Base-by-base conservation (phyloP, 2,329 filamentous ascomycete species). In the Scedosporium aurantiacum region DNA sequence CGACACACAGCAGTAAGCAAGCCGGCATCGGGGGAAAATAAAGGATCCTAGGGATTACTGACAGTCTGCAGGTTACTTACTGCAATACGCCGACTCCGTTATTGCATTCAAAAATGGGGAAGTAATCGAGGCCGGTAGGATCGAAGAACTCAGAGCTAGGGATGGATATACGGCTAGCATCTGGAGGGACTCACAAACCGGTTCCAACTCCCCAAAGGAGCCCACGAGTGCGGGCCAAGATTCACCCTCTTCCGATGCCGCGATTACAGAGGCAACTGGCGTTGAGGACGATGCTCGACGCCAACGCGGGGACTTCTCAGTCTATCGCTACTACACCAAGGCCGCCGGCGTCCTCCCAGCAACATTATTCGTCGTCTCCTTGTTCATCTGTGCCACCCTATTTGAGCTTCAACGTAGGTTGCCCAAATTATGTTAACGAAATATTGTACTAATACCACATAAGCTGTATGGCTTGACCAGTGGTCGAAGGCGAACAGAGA, bases 371-470 rank as follows among this genome's bases (percentile, higher is more conserved):
- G 18, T 47, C 8, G 18, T 47, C 16, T 18, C 14, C 43, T 7
- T 47, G 14, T 18, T 47, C 18, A 21, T 47, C 43, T 47, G n/a
- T 6, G 43, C 43, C 3, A 21, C 18, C 16, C 43, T 47, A n/a
- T 47, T 5, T 47, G 43, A 47, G 43, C 43, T 47, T 47, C 43
- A 18, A 18, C 43, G 43, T 47, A 47, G 43, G 43, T 4, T 10
- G 1, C 18, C 43, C 16, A 2, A 2, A 7, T 21, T 21, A 37
- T 47, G n/a, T 47, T 6, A 47, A 18, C 3, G 43, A n/a, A 47
- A 18, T 47, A 6, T 16, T 18, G n/a, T 40, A 75, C 82, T 7
- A 74, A 82, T 45, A 76, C 75, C 0, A 71, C 83, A 0, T 73
- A 72, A 0, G 50, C 65, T 0, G 78, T 79, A 0, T 70, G 65